A percentile compares a stretch with the other conserved stretches of the same genome.
Evolutionary conservation across 306 rosid genomes (phyloP).

Genomic region (Cicer bijugum): DNA sequence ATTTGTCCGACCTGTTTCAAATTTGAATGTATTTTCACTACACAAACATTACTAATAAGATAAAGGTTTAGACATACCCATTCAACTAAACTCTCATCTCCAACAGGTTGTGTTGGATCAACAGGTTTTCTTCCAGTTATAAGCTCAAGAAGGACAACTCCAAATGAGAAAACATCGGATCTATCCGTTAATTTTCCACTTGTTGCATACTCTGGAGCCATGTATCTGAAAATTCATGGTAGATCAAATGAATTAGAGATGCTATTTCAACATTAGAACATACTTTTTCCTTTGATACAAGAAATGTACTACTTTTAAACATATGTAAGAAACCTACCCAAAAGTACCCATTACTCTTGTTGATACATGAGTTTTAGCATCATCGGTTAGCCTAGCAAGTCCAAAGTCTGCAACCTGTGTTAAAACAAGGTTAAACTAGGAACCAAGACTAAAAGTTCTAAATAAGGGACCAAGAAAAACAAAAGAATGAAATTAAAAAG

Average conservation of each 20-base stretch:
- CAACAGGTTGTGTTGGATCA: constrained; percentile 76
- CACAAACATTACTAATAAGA: not conserved
- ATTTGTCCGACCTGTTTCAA: too few species aligned
- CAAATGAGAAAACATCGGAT: constrained; percentile 96
- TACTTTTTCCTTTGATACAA: not conserved
- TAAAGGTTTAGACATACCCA: constrained; percentile 70
- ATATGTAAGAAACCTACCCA: constrained; percentile 67
- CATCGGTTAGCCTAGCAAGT: constrained; percentile 83
- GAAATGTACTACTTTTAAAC: not conserved
- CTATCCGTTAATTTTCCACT: constrained; percentile 94
- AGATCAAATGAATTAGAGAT: constrained; percentile 8
- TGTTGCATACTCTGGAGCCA: constrained; percentile 98
- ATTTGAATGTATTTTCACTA: too few species aligned
- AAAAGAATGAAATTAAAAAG: not conserved
- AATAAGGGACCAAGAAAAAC: not conserved
- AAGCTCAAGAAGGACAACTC: constrained; percentile 92
- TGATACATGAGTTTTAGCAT: constrained; percentile 78
- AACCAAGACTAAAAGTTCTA: constrained; percentile 29
- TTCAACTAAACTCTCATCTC: constrained; percentile 97
- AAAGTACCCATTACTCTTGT: constrained; percentile 99
- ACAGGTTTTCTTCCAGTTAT: constrained; percentile 90
- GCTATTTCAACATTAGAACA: too few species aligned
- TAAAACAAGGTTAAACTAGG: constrained; percentile 36
- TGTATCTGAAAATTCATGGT: constrained; percentile 60
- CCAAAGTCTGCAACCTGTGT: constrained; percentile 95